Percentiles rank a stretch among this genome's conserved stretches.
Conservation (phyloP, 2,329 filamentous ascomycete genomes). For the Fragosphaeria purpurea region DNA sequence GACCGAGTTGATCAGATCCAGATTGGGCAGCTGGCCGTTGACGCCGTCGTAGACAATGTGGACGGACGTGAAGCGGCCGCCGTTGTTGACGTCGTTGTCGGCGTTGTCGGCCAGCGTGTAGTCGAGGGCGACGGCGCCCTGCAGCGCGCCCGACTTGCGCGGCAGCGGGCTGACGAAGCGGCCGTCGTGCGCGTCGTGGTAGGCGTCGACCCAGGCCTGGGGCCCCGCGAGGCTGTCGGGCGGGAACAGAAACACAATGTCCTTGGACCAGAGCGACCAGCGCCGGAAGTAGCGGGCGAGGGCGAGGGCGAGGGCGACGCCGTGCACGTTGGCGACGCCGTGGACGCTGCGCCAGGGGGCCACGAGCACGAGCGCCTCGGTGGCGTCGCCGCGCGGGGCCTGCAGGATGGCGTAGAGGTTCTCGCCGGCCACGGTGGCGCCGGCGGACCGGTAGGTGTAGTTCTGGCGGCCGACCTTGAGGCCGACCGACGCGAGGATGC, state of each 20-base stretch:
- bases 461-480: conserved; percentile 82
- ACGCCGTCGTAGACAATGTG: conserved; percentile 92
- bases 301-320: conserved; percentile 76
- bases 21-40: conserved; percentile 89
- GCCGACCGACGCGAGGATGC: conserved; percentile 67
- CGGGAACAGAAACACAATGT: conserved; percentile 86
- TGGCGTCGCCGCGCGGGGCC: conserved; percentile 88
- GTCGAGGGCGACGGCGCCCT: conserved; percentile 88
- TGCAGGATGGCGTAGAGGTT: conserved; percentile 92
- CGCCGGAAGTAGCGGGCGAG: conserved; percentile 91
- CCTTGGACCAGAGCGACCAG: conserved; percentile 98
- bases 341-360: conserved; percentile 80
- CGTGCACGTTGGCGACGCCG: conserved; percentile 71
- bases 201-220: conserved; percentile 95
- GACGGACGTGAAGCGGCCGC: conserved; percentile 66
- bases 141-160: conserved; percentile 84
- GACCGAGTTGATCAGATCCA: conserved; percentile 92
- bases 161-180: conserved; percentile 63
- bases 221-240: conserved; percentile 83
- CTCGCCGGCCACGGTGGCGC: conserved; percentile 64
- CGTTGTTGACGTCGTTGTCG: neutral
- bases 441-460: conserved; percentile 75
- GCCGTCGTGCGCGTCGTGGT: conserved; percentile 78
- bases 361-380: conserved; percentile 88
- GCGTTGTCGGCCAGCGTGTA: conserved; percentile 62